Base-by-base conservation (phyloP, 768 basidiomycete species). In the Mycena epipterygia region DNA sequence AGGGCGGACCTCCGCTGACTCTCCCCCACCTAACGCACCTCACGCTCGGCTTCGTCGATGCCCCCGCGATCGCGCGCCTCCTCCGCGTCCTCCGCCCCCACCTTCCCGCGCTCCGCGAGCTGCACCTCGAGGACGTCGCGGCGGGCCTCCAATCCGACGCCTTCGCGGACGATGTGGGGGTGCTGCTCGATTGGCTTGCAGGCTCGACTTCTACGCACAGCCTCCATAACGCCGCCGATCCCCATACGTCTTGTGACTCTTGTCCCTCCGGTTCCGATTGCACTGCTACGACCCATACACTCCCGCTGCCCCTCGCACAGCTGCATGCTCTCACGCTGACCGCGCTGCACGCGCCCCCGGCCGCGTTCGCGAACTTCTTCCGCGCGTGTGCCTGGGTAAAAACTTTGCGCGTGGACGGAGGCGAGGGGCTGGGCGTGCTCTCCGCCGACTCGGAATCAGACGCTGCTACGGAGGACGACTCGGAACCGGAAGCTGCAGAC, bases 61-160 rank as follows among this genome's bases (percentile, higher is more conserved):
- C 79, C n/a, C n/a, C n/a, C n/a, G n/a, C 55, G 75, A 78, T 21
- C 82, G 85, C 64, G 83, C 83, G 17, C n/a, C n/a, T n/a, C n/a
- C 71, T 82, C 19, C 60, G 80, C 37, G 73, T 88, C 19, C 75
- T 88, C 37, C 82, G 83, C 17, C 64, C 76, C 19, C 79, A 56
- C 17, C 55, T 86, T 17, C 86, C 87, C 1, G 70, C 75, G 5
- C 75, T 90, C 17, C 62, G 73, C 11, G 74, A 76, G 11, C 71
- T 90, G 17, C 73, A 77, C 17, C 65, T 90, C 27, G 88, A 90
- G 74, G 88, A 89, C 68, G 79, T 89, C 8, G 81, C 84, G 0
- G 79, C 76, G 9, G 80, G 76, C 32, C 75, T 89, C 41, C 81
- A 79, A 63, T 80, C 79, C 4, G 67, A 70, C 27, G 76, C 80